A percentile compares a stretch with the other conserved stretches of the same genome.
phyloP scores from a whole-genome alignment of 2,329 filamentous ascomycete genomes.

The Rhinocladiella mackenziei region DNA sequence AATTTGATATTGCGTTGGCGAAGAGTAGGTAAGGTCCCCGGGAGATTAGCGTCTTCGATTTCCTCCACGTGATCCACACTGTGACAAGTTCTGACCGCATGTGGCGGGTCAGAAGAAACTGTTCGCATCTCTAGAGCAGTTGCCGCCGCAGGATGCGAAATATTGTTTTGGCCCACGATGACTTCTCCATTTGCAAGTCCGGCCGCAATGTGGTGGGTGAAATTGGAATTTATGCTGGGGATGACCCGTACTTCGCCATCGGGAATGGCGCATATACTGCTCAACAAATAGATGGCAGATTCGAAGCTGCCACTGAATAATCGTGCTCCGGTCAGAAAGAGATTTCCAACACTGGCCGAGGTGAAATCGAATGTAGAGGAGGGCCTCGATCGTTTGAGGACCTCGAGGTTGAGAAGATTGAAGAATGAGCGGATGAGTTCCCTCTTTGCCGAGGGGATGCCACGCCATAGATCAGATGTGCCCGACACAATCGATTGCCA shows the following conservation, averaged over 20 bases:
- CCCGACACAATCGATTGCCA: conserved; percentile 90
- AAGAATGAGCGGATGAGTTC: conserved; percentile 74
- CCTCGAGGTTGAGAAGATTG: conserved; percentile 72
- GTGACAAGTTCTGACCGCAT: conserved; percentile 30
- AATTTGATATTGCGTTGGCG: conserved; percentile 78
- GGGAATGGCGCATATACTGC: conserved; percentile 80
- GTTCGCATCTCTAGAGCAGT: conserved; percentile 30
- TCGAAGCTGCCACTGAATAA: conserved; percentile 92
- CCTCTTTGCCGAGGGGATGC: conserved; percentile 66
- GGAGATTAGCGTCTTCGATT: conserved; percentile 45
- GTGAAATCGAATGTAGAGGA: conserved; percentile 73
- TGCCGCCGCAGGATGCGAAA: conserved; percentile 67
- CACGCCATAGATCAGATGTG: conserved; percentile 69
- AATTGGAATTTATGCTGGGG: conserved; percentile 90
- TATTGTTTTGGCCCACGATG: conserved; percentile 89
- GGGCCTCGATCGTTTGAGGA: conserved; percentile 68
- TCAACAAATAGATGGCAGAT: conserved; percentile 83
- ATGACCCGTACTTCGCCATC: conserved; percentile 68
- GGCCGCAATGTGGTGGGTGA: conserved; percentile 89
- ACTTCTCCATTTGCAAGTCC: conserved; percentile 69
- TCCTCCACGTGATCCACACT: conserved; percentile 33
- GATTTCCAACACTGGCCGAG: conserved; percentile 70
- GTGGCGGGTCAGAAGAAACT: conserved; percentile 32
- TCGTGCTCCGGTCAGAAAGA: conserved; percentile 78
- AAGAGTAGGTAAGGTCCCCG: conserved; percentile 70